Evolutionary conservation across 495 filamentous ascomycete species (phyloP).

Genomic region (Penicillium daleae): DNA sequence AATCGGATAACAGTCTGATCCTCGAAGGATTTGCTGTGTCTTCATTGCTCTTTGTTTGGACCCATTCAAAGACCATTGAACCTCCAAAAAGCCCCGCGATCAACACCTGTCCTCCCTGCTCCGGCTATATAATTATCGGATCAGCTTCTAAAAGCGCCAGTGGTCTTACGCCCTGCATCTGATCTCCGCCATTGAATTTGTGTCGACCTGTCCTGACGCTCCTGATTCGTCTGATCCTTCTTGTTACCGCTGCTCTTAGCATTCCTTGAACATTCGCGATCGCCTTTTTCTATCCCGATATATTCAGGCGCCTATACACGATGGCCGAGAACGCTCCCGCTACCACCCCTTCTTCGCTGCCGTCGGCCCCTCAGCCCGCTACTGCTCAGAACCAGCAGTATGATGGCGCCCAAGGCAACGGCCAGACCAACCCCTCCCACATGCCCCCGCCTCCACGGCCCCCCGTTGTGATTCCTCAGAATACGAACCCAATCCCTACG

Average conservation of each 20-base stretch:
- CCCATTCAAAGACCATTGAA: conserved; percentile 7
- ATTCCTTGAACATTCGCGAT: not conserved
- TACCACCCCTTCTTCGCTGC: conserved; percentile 57
- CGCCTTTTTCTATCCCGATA: not conserved
- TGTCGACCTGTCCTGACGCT: conserved; percentile 7
- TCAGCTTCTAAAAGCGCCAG: not conserved
- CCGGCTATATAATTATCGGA: not conserved
- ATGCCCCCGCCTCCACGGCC: conserved; percentile 94
- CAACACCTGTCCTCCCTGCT: not conserved
- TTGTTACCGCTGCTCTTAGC: not conserved
- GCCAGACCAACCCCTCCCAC: conserved; percentile 66
- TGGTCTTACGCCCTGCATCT: not conserved
- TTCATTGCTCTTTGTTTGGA: conserved; percentile 20
- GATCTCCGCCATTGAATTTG: not conserved
- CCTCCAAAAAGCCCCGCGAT: not conserved
- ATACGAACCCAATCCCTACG: conserved; percentile 93
- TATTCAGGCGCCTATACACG: conserved; percentile 24
- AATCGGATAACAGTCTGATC: not conserved
- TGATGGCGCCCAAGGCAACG: conserved; percentile 66
- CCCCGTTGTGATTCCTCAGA: conserved; percentile 89
- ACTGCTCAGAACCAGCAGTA: conserved; percentile 71
- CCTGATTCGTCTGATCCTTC: not conserved
- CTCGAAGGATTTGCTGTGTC: not conserved
- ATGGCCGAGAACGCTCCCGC: conserved; percentile 72
- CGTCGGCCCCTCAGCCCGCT: conserved; percentile 66